A percentile compares a stretch with the other conserved stretches of the same genome.
phyloP scores from a whole-genome alignment of 768 basidiomycete genomes.

The Rhodotorula paludigena region DNA sequence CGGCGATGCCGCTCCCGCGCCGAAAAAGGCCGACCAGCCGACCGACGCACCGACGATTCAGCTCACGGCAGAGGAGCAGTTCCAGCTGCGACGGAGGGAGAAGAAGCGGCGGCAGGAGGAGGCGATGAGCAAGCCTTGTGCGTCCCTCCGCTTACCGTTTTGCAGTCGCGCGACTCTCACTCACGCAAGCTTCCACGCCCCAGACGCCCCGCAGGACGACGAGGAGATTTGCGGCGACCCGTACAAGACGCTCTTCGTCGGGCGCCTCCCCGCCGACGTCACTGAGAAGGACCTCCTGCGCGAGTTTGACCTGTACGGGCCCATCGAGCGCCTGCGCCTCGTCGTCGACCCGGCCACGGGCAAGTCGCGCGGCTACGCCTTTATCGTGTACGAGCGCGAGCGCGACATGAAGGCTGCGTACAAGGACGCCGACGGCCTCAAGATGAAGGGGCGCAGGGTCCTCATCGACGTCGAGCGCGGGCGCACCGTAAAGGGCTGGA shows the following conservation, averaged over 20 bases:
- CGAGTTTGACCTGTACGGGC: constrained; percentile 92
- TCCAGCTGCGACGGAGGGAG: constrained; percentile 69
- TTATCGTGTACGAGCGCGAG: constrained; percentile 95
- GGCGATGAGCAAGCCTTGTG: constrained; percentile 63
- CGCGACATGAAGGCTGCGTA: constrained; percentile 99
- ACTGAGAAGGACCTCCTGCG: constrained; percentile 86
- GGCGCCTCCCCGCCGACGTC: constrained; percentile 82
- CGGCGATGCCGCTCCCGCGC: constrained; percentile 24
- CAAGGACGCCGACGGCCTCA: constrained; percentile 95
- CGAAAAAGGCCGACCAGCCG: constrained; percentile 50
- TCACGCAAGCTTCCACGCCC: not conserved
- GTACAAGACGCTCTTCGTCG: constrained; percentile 96
- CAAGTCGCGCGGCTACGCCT: constrained; percentile 86
- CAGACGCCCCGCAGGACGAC: constrained; percentile 92
- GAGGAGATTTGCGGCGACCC: constrained; percentile 87
- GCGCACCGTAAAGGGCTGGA: constrained; percentile 96
- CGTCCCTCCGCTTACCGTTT: not conserved
- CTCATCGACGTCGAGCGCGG: constrained; percentile 98
- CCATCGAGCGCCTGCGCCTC: constrained; percentile 87
- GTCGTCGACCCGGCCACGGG: constrained; percentile 65
- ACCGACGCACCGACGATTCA: constrained; percentile 5
- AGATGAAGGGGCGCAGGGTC: constrained; percentile 92
- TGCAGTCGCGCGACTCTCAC: not conserved
- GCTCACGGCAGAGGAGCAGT: constrained; percentile 62
- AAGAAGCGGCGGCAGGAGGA: constrained; percentile 59